Base-by-base conservation (phyloP, 2,329 filamentous ascomycete species). In the Chaetothyriales sp. region DNA sequence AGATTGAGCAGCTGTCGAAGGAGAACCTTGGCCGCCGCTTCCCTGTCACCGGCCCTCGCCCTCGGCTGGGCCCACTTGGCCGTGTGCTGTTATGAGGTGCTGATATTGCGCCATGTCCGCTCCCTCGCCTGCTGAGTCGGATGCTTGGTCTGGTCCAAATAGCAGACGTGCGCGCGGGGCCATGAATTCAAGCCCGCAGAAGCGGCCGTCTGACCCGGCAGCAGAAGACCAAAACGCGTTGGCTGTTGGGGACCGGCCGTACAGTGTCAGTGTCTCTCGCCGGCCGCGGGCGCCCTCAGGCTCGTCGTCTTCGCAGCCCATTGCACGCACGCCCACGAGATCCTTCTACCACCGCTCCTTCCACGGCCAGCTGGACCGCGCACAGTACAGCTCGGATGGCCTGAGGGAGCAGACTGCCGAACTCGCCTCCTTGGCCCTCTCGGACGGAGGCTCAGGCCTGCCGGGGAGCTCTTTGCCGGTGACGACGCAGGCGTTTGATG, bases 331-430 rank as follows among this genome's bases (percentile, higher is more conserved):
- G 18, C 70, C 70, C 6, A 65, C 65, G 28, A 66, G 70, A 46
- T 73, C 70, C 1, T 73, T 72, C 55, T 68, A 67, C 47, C 70
- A 70, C 51, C 64, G 70, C 18, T 68, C 70, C n/a, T 69, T 72
- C 54, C 67, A 69, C 58, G 65, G 64, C 45, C 59, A 67, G 46
- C 60, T 67, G 56, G 70, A 90, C 64, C 84, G 80, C 60, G 77
- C 80, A 18, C 80, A 86, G 60, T 86, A 86, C 66, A 85, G 86
- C 43, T 77, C 76, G 33, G 80, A 82, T 54, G 85, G 82, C 58
- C 84, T 95, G 43, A 83, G 89, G 57, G 83, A 92, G 68, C 84
- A 92, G 64, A 94, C 89, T 2, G 86, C 88, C 49, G 87, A 94
- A 68, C 75, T 95, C 52, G 89, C 89, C 44, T 87, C 80, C 18